A percentile compares a stretch with the other conserved stretches of the same genome.
These are phyloP conservation scores for Epithele typhae DNA, from an alignment of 768 basidiomycete genomes.

Conservation along the genomic window DNA sequence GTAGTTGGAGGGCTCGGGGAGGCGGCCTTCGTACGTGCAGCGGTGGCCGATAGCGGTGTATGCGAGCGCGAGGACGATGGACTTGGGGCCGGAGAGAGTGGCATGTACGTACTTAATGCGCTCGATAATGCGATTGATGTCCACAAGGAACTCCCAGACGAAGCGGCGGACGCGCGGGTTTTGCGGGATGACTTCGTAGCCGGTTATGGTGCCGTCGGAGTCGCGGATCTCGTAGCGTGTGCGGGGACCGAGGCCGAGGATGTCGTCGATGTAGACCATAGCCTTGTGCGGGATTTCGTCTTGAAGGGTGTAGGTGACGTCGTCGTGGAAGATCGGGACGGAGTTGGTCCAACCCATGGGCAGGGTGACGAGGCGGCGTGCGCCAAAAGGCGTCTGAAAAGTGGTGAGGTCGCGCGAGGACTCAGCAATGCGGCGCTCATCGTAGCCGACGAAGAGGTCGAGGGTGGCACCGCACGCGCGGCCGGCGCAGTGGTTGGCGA, in stretches of 20 bases:
- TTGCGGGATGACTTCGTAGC: conserved; percentile 21
- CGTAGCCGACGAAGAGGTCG: conserved; percentile 4
- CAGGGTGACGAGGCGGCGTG: conserved; percentile 1
- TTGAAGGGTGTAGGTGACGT: conserved; percentile 8
- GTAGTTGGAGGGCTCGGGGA: conserved; percentile 23
- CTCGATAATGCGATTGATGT: conserved; percentile 32
- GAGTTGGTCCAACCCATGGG: conserved; percentile 21
- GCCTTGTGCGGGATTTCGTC: conserved; percentile 12
- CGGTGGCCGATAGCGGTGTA: conserved; percentile 31
- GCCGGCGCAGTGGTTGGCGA: conserved; percentile 20
- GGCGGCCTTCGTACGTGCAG: conserved; percentile 31
- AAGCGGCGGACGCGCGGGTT: conserved; percentile 29
- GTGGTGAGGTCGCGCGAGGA: conserved; percentile 4
- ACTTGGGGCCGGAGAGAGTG: conserved; percentile 12
- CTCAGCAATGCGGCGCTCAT: conserved; percentile 1
- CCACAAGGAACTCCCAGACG: conserved; percentile 34
- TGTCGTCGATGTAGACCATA: conserved; percentile 16
- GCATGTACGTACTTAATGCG: conserved; percentile 25
- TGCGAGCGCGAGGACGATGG: no score
- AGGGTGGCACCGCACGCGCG: conserved; percentile 8
- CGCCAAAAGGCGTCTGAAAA: conserved; percentile 9
- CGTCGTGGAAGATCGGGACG: conserved; percentile 12
- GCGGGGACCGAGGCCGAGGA: conserved; percentile 13
- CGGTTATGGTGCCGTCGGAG: conserved; percentile 10
- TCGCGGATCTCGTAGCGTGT: conserved; percentile 10